Percentiles rank a stretch among this genome's conserved stretches.
phyloP scores from a whole-genome alignment of 352 stramenopile genomes.

The Phytopythium boreale region DNA sequence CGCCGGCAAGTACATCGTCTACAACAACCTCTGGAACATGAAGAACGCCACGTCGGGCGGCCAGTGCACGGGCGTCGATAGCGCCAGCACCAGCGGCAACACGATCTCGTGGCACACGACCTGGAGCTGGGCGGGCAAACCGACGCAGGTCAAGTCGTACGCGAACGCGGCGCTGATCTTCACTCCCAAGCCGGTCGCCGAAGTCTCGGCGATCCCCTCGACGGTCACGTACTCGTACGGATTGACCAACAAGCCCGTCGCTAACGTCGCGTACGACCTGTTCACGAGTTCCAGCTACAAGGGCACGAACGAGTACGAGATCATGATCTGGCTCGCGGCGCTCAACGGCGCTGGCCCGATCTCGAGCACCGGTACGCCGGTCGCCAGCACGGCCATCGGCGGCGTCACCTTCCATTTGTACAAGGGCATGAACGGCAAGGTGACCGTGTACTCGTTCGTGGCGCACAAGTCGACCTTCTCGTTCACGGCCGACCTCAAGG shows the following conservation, averaged over 20 bases:
- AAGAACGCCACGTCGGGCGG: constrained; percentile 18
- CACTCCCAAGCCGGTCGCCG: constrained; percentile 4
- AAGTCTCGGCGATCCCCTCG: constrained; percentile 30
- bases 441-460: constrained; percentile 37
- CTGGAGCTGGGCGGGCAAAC: constrained; percentile 29
- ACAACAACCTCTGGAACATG: constrained; percentile 37
- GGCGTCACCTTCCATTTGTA: constrained; percentile 31
- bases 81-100: constrained; percentile 9
- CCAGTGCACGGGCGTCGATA: constrained; percentile 19
- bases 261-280: constrained; percentile 40
- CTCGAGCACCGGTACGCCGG: constrained; percentile 18
- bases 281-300: constrained; percentile 22
- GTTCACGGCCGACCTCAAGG: constrained; percentile 24
- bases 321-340: constrained; percentile 41
- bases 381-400: constrained; percentile 19
- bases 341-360: constrained; percentile 27
- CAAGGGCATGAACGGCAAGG: constrained; percentile 29
- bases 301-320: constrained; percentile 29
- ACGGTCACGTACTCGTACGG: constrained; percentile 35
- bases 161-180: constrained; percentile 38
- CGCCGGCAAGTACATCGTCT: constrained; percentile 32
- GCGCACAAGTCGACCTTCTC: constrained; percentile 16
- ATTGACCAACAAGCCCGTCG: constrained; percentile 28
- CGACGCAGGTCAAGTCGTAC: constrained; percentile 42
- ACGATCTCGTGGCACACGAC: constrained; percentile 18